Conservation (phyloP, 2,329 filamentous ascomycete genomes). For the Colletotrichum viniferum region DNA sequence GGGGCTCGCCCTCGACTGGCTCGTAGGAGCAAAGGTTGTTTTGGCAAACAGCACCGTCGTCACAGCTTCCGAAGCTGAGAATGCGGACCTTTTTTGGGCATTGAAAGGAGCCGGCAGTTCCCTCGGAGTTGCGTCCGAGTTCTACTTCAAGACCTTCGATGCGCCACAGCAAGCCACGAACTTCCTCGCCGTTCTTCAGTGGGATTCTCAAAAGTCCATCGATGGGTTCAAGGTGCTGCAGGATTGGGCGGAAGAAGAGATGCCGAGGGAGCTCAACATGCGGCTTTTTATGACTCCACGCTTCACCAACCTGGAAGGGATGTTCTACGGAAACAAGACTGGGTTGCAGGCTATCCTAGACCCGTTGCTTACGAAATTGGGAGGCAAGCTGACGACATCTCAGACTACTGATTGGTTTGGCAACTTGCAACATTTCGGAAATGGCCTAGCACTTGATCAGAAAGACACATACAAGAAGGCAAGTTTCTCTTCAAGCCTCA, state of each 20-base stretch:
- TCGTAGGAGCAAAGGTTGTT: conserved; percentile 37
- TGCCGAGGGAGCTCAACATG: conserved; percentile 31
- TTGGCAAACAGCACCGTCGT: conserved; percentile 37
- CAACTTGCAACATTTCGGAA: conserved; percentile 36
- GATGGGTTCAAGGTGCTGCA: conserved; percentile 24
- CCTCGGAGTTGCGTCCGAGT: conserved; percentile 42
- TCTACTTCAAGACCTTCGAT: conserved; percentile 41
- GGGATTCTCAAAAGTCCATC: neutral
- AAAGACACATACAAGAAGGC: conserved; percentile 27
- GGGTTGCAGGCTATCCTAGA: conserved; percentile 21
- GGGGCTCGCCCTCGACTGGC: conserved; percentile 36
- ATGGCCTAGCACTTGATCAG: conserved; percentile 32
- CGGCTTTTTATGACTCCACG: conserved; percentile 25
- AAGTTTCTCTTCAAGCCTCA: rapidly evolving
- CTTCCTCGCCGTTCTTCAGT: conserved; percentile 27
- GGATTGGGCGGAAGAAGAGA: conserved; percentile 20
- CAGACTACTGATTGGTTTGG: conserved; percentile 34
- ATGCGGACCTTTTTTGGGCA: conserved; percentile 46
- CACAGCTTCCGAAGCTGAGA: conserved; percentile 32
- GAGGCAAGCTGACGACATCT: conserved; percentile 34
- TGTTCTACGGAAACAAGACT: conserved; percentile 29
- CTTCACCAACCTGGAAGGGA: conserved; percentile 29
- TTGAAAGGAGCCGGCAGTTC: conserved; percentile 44
- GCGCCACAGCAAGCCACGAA: conserved; percentile 33
- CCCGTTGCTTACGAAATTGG: conserved; percentile 24